phyloP scores from a whole-genome alignment of 805 yeast genomes.

The Candida pseudoglaebosa region DNA sequence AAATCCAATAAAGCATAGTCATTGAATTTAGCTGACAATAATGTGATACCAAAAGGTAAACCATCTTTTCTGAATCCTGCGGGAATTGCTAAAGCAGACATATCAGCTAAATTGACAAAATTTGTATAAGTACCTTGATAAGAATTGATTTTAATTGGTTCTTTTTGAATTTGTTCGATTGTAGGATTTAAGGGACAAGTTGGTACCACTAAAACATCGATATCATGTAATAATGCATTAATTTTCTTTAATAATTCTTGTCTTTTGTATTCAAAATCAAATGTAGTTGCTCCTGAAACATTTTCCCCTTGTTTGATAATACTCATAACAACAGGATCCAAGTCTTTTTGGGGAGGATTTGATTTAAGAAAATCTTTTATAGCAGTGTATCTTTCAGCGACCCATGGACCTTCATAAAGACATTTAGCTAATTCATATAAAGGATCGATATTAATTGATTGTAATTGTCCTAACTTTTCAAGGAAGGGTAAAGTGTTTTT shows the following conservation, averaged over 20 bases:
- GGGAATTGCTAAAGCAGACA: slow-evolving; percentile 89
- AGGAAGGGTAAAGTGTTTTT: slow-evolving; percentile 50
- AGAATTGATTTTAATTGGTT: slow-evolving; percentile 82
- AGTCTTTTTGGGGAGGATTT: slow-evolving; percentile 61
- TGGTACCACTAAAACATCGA: slow-evolving; percentile 84
- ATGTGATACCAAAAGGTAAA: slow-evolving; percentile 85
- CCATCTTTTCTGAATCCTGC: slow-evolving; percentile 83
- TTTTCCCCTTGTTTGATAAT: slow-evolving; percentile 78
- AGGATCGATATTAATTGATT: slow-evolving; percentile 67
- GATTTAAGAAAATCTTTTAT: slow-evolving; percentile 65
- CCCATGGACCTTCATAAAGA: slow-evolving; percentile 98
- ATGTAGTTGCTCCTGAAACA: slow-evolving; percentile 78
- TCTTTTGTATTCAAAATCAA: slow-evolving; percentile 82
- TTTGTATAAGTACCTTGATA: slow-evolving; percentile 98
- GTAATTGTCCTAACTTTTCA: slow-evolving; percentile 40
- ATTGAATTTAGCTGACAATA: slow-evolving; percentile 75
- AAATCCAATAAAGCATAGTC: slow-evolving; percentile 86
- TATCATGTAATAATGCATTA: slow-evolving; percentile 45
- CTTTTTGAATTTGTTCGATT: slow-evolving; percentile 62
- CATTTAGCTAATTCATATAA: slow-evolving; percentile 79
- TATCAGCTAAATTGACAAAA: slow-evolving; percentile 90
- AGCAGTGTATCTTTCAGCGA: slow-evolving; percentile 89
- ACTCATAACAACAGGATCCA: slow-evolving; percentile 79
- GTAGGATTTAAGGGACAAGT: slow-evolving; percentile 93
- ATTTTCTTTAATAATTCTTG: slow-evolving; percentile 71